Percentiles rank a stretch among this genome's conserved stretches.
Conservation (phyloP, 305 asterid species). For the Rubia balearica region DNA sequence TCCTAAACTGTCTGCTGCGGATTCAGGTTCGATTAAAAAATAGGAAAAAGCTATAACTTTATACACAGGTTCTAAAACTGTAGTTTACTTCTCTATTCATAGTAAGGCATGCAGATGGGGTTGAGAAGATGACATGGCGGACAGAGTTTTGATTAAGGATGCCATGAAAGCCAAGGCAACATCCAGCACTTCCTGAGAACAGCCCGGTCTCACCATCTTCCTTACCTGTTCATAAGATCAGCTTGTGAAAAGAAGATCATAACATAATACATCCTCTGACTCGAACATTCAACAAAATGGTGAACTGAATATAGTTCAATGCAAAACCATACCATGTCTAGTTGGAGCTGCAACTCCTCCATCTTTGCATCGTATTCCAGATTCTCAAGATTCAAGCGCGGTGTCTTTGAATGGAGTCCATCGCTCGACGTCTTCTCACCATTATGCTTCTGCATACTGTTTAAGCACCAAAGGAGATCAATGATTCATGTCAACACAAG, state of each 20-base stretch:
- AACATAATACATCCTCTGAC: not conserved
- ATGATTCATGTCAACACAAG: not conserved
- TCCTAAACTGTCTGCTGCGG: too few species aligned
- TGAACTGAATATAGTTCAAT: not conserved
- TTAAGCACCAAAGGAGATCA: not conserved
- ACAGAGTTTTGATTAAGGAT: slow-evolving; percentile 3
- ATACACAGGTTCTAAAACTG: not conserved
- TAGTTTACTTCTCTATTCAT: not conserved
- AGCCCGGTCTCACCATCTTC: slow-evolving; percentile 10
- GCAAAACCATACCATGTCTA: slow-evolving; percentile 32
- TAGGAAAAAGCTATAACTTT: not conserved
- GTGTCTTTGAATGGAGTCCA: not conserved
- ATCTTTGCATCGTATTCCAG: slow-evolving; percentile 31
- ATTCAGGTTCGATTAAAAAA: not conserved
- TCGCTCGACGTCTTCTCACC: slow-evolving; percentile 1
- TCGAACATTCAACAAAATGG: not conserved
- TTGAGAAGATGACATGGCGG: slow-evolving; percentile 1
- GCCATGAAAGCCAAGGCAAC: slow-evolving; percentile 12
- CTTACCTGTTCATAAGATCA: slow-evolving; percentile 3
- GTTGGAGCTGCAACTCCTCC: slow-evolving; percentile 31
- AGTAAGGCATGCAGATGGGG: slow-evolving; percentile 10
- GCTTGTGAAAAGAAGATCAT: not conserved
- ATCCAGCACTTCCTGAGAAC: slow-evolving; percentile 11
- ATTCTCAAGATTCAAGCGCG: slow-evolving; percentile 1
- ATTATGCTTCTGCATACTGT: not conserved